phyloP scores from a whole-genome alignment of 2,329 filamentous ascomycete genomes.

The Sporothrix dimorphospora region DNA sequence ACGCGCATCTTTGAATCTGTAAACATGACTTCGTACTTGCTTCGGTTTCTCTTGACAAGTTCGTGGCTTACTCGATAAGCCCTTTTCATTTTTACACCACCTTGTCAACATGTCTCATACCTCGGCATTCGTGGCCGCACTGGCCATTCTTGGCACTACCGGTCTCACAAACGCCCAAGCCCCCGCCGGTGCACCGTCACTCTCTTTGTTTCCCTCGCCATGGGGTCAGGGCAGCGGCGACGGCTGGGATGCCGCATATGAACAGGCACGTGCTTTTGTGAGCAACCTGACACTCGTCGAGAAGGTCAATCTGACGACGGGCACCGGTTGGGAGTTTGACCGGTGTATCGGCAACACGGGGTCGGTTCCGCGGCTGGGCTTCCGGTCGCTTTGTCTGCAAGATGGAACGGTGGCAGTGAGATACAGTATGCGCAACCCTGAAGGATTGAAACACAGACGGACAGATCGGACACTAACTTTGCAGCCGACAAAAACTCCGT shows the following conservation, averaged over 20 bases:
- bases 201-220: slow-evolving; percentile 26
- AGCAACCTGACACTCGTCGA: slow-evolving; percentile 68
- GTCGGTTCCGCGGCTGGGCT: slow-evolving; percentile 58
- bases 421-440: background rate
- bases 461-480: slow-evolving; percentile 33
- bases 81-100: background rate
- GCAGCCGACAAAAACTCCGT: slow-evolving; percentile 67
- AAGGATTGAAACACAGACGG: background rate
- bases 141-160: background rate
- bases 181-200: slow-evolving; percentile 2
- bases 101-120: background rate
- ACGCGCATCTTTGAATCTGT: background rate
- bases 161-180: slow-evolving; percentile 10
- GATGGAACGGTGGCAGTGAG: slow-evolving; percentile 70
- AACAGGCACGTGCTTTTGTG: slow-evolving; percentile 67
- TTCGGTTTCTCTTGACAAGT: background rate
- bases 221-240: slow-evolving; percentile 14
- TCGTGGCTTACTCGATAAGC: background rate
- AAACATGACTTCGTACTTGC: background rate
- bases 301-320: slow-evolving; percentile 77
- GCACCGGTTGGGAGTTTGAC: slow-evolving; percentile 53
- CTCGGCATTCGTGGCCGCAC: background rate
- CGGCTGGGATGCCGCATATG: slow-evolving; percentile 65
- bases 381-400: slow-evolving; percentile 66
- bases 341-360: slow-evolving; percentile 45